Evolutionary conservation across 768 basidiomycete species (phyloP).

Genomic region (Hypsizygus marmoreus): DNA sequence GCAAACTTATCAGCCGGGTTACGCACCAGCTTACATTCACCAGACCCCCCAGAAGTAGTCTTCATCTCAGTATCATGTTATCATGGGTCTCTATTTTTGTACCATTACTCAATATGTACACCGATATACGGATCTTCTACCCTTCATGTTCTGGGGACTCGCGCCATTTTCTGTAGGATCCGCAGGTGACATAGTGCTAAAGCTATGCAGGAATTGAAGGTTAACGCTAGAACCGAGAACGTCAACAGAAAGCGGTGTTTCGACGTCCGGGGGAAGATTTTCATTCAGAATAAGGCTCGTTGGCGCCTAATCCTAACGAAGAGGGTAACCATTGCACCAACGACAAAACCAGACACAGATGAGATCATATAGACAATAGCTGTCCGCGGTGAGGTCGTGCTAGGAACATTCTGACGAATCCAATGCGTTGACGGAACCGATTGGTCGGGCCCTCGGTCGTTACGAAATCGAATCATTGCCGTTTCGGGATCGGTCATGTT

Average conservation of each 20-base stretch:
- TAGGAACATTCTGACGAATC: slow-evolving; percentile 4
- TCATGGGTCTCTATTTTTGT: no score
- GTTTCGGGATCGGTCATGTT: slow-evolving; percentile 40
- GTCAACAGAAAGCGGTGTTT: no score
- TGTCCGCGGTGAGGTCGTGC: slow-evolving; percentile 2
- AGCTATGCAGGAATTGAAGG: no score
- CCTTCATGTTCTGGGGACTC: no score
- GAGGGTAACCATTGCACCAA: slow-evolving; percentile 8
- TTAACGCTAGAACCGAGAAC: no score
- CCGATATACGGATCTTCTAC: no score
- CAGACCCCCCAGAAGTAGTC: slow-evolving; percentile 21
- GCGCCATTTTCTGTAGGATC: no score
- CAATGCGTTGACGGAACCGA: slow-evolving; percentile 5
- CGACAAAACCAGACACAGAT: slow-evolving; percentile 12
- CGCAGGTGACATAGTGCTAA: no score
- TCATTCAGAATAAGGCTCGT: background rate
- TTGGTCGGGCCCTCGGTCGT: slow-evolving; percentile 43
- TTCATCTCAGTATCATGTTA: background rate
- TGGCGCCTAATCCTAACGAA: slow-evolving; percentile 6
- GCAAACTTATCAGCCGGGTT: slow-evolving; percentile 36
- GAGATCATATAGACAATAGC: slow-evolving; percentile 10
- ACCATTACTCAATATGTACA: no score
- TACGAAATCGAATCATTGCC: slow-evolving; percentile 41
- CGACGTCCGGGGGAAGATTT: background rate
- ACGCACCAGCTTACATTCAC: slow-evolving; percentile 42